Evolutionary conservation across 176 grass and related monocot genomes (phyloP).

Genomic region (Cymbopogon citratus): DNA sequence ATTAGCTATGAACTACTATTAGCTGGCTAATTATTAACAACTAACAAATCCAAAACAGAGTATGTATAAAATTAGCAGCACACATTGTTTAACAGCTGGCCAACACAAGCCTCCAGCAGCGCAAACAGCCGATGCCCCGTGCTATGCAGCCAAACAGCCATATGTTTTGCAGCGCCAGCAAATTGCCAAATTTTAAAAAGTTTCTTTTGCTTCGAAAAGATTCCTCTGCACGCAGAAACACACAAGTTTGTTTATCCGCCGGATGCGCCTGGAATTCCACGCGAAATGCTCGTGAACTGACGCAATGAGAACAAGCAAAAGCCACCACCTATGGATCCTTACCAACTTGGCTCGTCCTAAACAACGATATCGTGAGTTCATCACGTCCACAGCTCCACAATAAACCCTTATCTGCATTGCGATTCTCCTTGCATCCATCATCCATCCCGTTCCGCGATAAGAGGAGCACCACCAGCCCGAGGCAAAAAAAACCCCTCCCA

Average conservation of each 20-base stretch:
- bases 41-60: too few relatives aligned
- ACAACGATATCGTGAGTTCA: background rate
- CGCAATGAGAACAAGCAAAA: background rate
- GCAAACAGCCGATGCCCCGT: too few relatives aligned
- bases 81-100: too few relatives aligned
- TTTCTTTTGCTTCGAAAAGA: background rate
- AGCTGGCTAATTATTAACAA: too few relatives aligned
- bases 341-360: background rate
- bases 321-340: background rate
- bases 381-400: slow-evolving; percentile 14
- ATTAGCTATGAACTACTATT: too few relatives aligned
- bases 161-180: too few relatives aligned
- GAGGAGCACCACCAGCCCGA: background rate
- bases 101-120: too few relatives aligned
- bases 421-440: slow-evolving; percentile 22
- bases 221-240: background rate
- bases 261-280: background rate
- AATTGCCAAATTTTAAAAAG: background rate
- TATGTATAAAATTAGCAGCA: too few relatives aligned
- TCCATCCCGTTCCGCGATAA: slow-evolving; percentile 33
- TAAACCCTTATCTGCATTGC: slow-evolving; percentile 36
- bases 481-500: background rate
- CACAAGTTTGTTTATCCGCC: background rate
- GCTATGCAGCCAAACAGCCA: too few relatives aligned
- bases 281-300: background rate